Conservation (phyloP, 495 filamentous ascomycete genomes). For the Aspergillus olivimuriae region DNA sequence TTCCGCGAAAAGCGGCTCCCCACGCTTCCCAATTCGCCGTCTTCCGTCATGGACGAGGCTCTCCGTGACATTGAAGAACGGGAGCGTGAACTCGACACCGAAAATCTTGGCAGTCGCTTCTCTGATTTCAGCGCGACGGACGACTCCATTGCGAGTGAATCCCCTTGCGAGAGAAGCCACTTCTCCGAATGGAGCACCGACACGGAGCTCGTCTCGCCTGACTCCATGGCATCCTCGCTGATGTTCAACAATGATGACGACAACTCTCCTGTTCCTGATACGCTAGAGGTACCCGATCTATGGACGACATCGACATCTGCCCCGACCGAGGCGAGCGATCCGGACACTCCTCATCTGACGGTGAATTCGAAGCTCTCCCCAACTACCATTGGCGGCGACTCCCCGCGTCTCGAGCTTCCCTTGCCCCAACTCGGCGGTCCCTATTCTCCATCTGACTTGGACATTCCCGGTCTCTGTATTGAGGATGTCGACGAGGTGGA, state of each 20-base stretch:
- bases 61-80: constrained; percentile 35
- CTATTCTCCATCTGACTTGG: constrained; percentile 24
- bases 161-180: constrained; percentile 30
- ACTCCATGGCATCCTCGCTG: constrained; percentile 32
- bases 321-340: constrained; percentile 24
- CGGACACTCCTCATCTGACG: constrained; percentile 36
- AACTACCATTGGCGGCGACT: constrained; percentile 24
- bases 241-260: constrained; percentile 23
- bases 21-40: constrained; percentile 41
- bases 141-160: constrained; percentile 22
- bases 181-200: constrained; percentile 45
- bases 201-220: constrained; percentile 31
- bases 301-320: constrained; percentile 19
- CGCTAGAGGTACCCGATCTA: constrained; percentile 22
- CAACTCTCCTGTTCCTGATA: constrained; percentile 14
- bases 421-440: constrained; percentile 28
- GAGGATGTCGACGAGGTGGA: constrained; percentile 33
- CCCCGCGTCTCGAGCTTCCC: constrained; percentile 21
- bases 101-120: constrained; percentile 35
- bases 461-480: constrained; percentile 31
- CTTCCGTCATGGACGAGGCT: constrained; percentile 43
- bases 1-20: constrained; percentile 38
- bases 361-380: constrained; percentile 31
- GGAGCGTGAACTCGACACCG: constrained; percentile 28
- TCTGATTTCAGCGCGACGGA: constrained; percentile 37